Base-by-base conservation (phyloP, 2,329 filamentous ascomycete species). In the Colletotrichum tabaci region DNA sequence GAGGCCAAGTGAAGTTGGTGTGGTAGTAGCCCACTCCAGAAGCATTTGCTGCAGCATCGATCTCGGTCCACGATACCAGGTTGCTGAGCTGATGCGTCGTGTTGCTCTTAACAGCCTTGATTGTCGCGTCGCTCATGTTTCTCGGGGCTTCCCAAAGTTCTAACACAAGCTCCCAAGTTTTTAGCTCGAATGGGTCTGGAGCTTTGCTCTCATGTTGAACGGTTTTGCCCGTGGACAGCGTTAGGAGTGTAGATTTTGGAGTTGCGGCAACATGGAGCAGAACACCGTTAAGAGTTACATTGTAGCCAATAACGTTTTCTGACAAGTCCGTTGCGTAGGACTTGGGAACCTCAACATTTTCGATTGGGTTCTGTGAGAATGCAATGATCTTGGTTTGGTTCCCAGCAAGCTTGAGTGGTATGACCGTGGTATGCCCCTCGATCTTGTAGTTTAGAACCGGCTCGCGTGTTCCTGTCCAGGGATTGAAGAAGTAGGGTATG, bases 111-210 rank as follows among this genome's bases (percentile, higher is more conserved):
- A 23, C 15, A 4, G 68, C 64, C 6, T 50, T 50, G 9, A 60
- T 15, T 3, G 53, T 44, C n/a, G 49, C 63, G 13, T 72, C 46
- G 2, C 26, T n/a, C 16, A 73, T 50, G 18, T 72, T 50, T 15
- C 52, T 49, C 1, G 72, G 68, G 3, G 68, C 64, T 18, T 72
- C 72, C 64, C 72, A 73, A 15, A 66, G 68, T 18, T 72, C 68
- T 9, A 61, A 53, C 1, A 52, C 23, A 2, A 73, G 61, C 2
- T 38, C 42, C 72, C 72, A 73, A 4, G 35, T 5, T 2, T 12
- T 2, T 13, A 72, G 60, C 18, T 73, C 40, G 18, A 64, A 67
- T 12, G 67, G 2, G 0, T 26, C 49, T 2, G 66, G 35, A 4
- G 15, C 64, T 6, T 30, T 3, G 18, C 55, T 26, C 3, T 26